Base-by-base conservation (phyloP, 352 stramenopile genomes). In the Thalassiosira ordinaria region DNA sequence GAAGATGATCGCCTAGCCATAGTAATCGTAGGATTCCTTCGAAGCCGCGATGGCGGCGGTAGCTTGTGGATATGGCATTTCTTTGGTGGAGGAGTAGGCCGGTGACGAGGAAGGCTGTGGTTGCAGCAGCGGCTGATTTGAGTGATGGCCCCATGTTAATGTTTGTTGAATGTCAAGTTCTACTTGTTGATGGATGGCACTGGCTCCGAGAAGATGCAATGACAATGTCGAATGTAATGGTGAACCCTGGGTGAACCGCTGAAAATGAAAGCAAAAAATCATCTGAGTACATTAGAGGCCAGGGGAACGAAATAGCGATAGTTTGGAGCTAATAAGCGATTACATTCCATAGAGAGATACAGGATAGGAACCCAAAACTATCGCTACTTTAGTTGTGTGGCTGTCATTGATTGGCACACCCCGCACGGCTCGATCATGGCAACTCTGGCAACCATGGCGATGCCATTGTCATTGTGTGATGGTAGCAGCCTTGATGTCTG, bases 1-100 rank as follows among this genome's bases (percentile, higher is more conserved):
- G 78, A 20, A 86, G 78, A 44, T 69, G 44, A 57, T 86, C 78
- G 22, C 78, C 78, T 46, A 79, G 39, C 78, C 78, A 86, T 29
- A 79, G 39, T 18, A 65, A 78, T 47, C 71, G 65, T 11, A 78
- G 16, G 8, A 82, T 20, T 27, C 78, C 78, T 11, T 41, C 16
- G 14, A 86, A 73, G 26, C 78, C 78, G 41, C 78, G 66, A 61
- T 62, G 47, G 27, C 41, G 18, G 22, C 41, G 26, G 27, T 73
- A 86, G 16, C 9, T 72, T 24, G 18, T 46, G 27, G 61, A 29
- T 24, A 86, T 70, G n/a, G 27, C 37, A 46, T 66, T 47, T 56
- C 64, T 52, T 57, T 78, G 27, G 27, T 73, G 61, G 13, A 76
- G n/a, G 18, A 82, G 53, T 16, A 72, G 27, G 51, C 65, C 49